phyloP scores from a whole-genome alignment of 305 asterid genomes.

The Fraxinus greggii region DNA sequence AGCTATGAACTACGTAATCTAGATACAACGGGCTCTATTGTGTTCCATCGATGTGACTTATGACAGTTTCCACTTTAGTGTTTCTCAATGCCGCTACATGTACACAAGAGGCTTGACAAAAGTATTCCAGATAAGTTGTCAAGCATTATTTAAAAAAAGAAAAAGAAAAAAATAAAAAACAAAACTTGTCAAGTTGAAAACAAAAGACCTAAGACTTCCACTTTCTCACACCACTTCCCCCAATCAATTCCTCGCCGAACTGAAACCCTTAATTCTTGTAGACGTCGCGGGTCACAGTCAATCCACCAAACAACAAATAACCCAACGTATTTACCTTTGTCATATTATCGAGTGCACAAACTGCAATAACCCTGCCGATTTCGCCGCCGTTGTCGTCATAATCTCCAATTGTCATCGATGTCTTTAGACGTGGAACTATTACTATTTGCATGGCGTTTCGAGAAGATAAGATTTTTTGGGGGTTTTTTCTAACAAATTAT shows the following conservation, averaged over 20 bases:
- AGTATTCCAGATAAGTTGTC: too few species aligned
- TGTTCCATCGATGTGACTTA: background rate
- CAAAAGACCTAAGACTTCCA: too few species aligned
- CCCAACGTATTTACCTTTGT: background rate
- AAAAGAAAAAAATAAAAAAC: too few species aligned
- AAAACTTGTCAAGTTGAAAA: too few species aligned
- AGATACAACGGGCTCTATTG: background rate
- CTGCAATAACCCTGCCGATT: background rate
- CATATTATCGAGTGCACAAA: background rate
- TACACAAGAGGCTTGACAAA: too few species aligned
- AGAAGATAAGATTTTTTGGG: background rate
- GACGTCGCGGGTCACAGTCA: too few species aligned
- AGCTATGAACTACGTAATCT: background rate
- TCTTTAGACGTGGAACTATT: background rate
- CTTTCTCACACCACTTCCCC: too few species aligned
- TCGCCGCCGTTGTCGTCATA: background rate
- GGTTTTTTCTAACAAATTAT: background rate
- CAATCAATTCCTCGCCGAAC: too few species aligned
- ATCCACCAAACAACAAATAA: too few species aligned
- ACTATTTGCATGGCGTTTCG: background rate
- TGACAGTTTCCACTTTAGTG: background rate
- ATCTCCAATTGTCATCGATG: background rate
- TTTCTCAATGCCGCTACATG: too few species aligned
- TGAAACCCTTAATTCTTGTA: too few species aligned
- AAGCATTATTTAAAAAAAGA: too few species aligned